Percentiles rank a stretch among this genome's conserved stretches.
Evolutionary conservation across 2,329 filamentous ascomycete genomes (phyloP).

Genomic region (Metarhizium humberi): DNA sequence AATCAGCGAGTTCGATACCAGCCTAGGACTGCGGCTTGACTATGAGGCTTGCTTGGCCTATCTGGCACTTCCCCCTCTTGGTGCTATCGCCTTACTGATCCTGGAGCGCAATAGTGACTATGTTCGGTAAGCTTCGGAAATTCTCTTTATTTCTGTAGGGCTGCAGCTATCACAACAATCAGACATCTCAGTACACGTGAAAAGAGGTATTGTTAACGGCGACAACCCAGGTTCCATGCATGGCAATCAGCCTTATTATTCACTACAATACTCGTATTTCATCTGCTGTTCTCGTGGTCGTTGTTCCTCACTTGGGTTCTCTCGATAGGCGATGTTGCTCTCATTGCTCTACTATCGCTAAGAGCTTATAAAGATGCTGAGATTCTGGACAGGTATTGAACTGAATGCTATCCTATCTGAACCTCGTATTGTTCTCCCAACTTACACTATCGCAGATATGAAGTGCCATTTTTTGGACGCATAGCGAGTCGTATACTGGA

Average conservation of each 20-base stretch:
- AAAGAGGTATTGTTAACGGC: conserved; percentile 11
- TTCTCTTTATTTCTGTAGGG: not conserved
- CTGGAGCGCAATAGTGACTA: conserved; percentile 95
- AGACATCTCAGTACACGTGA: not conserved
- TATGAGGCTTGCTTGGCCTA: conserved; percentile 90
- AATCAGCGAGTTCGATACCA: conserved; percentile 83
- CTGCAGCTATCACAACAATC: not conserved
- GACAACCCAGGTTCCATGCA: conserved; percentile 67
- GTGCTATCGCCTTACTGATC: conserved; percentile 74
- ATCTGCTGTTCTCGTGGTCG: conserved; percentile 82
- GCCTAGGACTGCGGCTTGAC: conserved; percentile 74
- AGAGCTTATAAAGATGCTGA: conserved; percentile 79
- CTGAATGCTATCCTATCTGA: conserved; percentile 9
- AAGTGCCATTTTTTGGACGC: conserved; percentile 78
- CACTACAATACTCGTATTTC: conserved; percentile 62
- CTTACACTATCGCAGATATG: conserved; percentile 45
- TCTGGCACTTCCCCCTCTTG: conserved; percentile 72
- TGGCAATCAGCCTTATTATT: conserved; percentile 90
- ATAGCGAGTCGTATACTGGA: conserved; percentile 86
- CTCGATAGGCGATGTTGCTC: conserved; percentile 61
- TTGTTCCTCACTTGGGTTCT: conserved; percentile 75
- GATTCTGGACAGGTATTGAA: conserved; percentile 48
- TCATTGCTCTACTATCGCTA: conserved; percentile 69
- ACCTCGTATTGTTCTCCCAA: not conserved
- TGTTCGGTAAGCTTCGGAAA: conserved; percentile 55